Conservation (phyloP, 345 rosid species). For the Geranium brycei region DNA sequence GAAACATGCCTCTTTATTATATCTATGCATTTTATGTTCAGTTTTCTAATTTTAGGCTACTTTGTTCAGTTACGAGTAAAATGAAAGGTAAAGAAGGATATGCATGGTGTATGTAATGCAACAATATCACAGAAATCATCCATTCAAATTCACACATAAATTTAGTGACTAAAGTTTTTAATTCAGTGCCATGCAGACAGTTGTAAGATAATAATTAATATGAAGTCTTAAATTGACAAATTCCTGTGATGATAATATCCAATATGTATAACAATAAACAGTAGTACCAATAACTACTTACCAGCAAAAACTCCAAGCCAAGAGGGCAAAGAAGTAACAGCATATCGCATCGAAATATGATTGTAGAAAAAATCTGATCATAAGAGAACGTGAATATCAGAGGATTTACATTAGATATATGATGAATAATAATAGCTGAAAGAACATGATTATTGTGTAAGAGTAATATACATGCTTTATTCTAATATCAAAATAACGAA, state of each 20-base stretch:
- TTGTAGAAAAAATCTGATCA: constrained; percentile 55
- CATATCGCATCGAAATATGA: constrained; percentile 74
- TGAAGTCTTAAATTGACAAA: not conserved
- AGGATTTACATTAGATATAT: constrained; percentile 2
- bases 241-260: not conserved
- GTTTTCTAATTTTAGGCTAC: not conserved
- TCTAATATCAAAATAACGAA: too few species aligned
- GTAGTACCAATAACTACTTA: constrained; percentile 20
- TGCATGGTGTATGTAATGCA: not conserved
- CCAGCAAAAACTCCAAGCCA: constrained; percentile 71
- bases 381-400: constrained; percentile 12
- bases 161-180: not conserved
- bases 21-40: not conserved
- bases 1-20: not conserved
- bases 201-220: not conserved
- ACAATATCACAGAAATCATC: not conserved
- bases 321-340: constrained; percentile 72
- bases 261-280: not conserved
- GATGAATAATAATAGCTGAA: too few species aligned
- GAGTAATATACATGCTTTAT: too few species aligned
- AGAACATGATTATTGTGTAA: too few species aligned
- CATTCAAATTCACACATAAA: not conserved
- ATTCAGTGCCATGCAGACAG: not conserved
- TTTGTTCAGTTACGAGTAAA: not conserved
- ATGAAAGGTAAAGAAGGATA: too few species aligned